Evolutionary conservation across 106 monocot genomes (phyloP), one percentile per base, ranked within the genome.

Genomic region (Posidonia australis): DNA sequence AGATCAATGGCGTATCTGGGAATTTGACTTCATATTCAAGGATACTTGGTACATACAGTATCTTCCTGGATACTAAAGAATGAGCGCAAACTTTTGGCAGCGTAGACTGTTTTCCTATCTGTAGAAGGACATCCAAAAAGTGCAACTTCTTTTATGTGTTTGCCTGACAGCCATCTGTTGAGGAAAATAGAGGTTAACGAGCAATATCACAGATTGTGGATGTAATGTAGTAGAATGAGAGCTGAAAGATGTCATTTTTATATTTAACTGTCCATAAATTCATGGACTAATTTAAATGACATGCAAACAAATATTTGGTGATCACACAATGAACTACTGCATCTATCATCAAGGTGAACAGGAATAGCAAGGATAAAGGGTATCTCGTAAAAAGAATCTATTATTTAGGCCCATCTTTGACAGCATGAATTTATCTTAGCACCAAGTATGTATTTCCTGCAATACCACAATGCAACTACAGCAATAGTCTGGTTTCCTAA

Each of bases 21-120:
- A 1, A 36, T 7, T n/a, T 36, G 36, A 7, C 36, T 36, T 36
- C 7, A 21, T 18, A 52, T 19, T 54, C 6, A 62, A 18, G 41
- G n/a, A 7, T 36, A 36, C 5, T 36, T 36, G 42, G 20, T 3
- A 61, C 83, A 69, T 74, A 86, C 91, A 54, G 68, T 65, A 61
- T 87, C 84, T 74, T 92, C 92, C 46, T 84, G 78, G 67, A 87
- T 87, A 20, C 52, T 65, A 64, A 92, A 92, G 70, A 87, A 92
- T 23, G 84, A 62, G 10, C 87, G 84, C 12, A 92, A 51, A 46
- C 92, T 70, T 78, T 92, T 92, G 17, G 92, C 84, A 44, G 92
- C 87, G 52, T 79, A 87, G 14, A 82, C 76, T 43, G 84, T 84
- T 62, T 72, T 78, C 65, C 76, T 72, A 44, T 92, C 92, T 0